Evolutionary conservation across 441 rosid species (phyloP).

Genomic region (Breynia disticha): DNA sequence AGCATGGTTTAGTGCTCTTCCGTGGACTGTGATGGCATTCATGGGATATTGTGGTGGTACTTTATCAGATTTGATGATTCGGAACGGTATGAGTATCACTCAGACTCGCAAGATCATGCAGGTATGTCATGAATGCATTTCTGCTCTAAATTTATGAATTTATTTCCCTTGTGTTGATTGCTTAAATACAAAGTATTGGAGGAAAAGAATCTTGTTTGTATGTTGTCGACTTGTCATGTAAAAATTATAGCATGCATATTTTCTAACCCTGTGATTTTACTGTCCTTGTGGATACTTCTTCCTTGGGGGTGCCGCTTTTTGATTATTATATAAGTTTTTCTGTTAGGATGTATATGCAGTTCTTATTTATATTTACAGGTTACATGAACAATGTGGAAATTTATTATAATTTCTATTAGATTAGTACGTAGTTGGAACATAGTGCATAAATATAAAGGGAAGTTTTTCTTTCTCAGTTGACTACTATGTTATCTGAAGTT

Average conservation of each 20-base stretch:
- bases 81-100: conserved; percentile 60
- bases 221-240: too few species aligned
- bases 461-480: too few species aligned
- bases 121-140: conserved; percentile 26
- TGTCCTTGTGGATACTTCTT: background rate
- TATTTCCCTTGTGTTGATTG: background rate
- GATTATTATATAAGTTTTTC: background rate
- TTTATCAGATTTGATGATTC: conserved; percentile 73
- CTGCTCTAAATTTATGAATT: background rate
- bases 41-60: conserved; percentile 76
- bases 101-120: conserved; percentile 89
- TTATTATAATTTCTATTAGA: background rate
- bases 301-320: background rate
- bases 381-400: background rate
- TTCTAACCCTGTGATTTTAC: background rate
- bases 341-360: background rate
- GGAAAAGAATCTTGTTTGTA: background rate
- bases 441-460: too few species aligned
- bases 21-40: conserved; percentile 92
- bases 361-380: background rate
- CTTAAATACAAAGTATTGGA: too few species aligned
- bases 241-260: background rate
- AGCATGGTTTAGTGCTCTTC: conserved; percentile 94
- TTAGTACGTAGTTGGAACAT: too few species aligned
- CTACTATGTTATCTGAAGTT: too few species aligned